phyloP scores from a whole-genome alignment of 1,284 basidiomycete genomes.

The Irpex sp. region DNA sequence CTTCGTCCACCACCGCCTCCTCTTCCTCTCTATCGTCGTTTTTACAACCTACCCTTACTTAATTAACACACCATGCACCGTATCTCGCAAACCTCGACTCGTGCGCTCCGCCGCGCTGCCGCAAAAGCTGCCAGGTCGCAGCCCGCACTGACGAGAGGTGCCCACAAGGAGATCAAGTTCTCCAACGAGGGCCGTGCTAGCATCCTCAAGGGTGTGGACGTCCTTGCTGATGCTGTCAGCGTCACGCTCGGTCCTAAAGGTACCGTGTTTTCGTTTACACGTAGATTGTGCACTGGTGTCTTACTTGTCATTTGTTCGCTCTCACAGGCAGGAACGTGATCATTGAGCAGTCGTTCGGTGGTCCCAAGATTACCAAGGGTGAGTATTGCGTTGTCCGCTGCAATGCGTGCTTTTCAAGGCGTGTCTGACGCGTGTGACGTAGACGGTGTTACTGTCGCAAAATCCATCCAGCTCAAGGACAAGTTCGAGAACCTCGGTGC shows the following conservation, averaged over 20 bases:
- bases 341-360: slow-evolving; percentile 96
- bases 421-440: slow-evolving; percentile 1
- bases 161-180: slow-evolving; percentile 96
- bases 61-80: slow-evolving; percentile 29
- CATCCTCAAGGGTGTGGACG: slow-evolving; percentile 94
- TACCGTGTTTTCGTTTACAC: slow-evolving; percentile 25
- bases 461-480: slow-evolving; percentile 92
- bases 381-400: slow-evolving; percentile 19
- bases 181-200: slow-evolving; percentile 92
- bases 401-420: neutral
- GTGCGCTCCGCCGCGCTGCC: slow-evolving; percentile 37
- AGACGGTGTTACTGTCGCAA: slow-evolving; percentile 99
- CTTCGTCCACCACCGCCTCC: neutral
- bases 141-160: slow-evolving; percentile 58
- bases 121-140: slow-evolving; percentile 38
- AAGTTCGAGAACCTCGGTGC: slow-evolving; percentile 99
- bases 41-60: neutral
- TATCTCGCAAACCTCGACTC: slow-evolving; percentile 35
- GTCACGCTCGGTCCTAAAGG: slow-evolving; percentile 97
- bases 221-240: slow-evolving; percentile 91
- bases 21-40: neutral
- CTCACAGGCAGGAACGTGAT: slow-evolving; percentile 88
- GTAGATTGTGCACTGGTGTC: slow-evolving; percentile 10
- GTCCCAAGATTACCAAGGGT: slow-evolving; percentile 98
- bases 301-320: slow-evolving; percentile 19